Evolutionary conservation across 192 early-diverging fungal species (phyloP).

Genomic region (Diversispora epigaea): DNA sequence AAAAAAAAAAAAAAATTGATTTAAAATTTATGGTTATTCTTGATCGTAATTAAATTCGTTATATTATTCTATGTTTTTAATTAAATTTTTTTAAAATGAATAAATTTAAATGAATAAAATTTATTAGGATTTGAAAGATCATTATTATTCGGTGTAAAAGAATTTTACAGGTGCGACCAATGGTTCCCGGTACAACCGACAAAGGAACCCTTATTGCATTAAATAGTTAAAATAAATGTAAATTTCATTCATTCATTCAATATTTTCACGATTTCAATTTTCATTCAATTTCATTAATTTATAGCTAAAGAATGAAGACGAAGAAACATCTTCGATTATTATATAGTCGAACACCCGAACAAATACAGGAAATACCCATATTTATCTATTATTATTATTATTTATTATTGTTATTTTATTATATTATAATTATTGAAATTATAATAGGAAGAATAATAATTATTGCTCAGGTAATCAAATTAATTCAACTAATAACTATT

Average conservation of each 20-base stretch:
- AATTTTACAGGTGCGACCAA: slow-evolving; percentile 59
- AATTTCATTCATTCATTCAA: background rate
- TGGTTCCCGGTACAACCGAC: slow-evolving; percentile 34
- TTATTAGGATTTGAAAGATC: slow-evolving; percentile 78
- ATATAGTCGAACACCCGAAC: slow-evolving; percentile 71
- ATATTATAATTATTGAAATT: too few relatives aligned
- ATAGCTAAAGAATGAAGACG: slow-evolving; percentile 73
- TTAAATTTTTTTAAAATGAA: background rate
- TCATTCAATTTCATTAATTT: slow-evolving; percentile 22
- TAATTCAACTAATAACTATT: background rate
- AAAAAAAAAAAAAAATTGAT: slow-evolving; percentile 71
- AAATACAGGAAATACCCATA: slow-evolving; percentile 52
- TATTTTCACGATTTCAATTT: too few relatives aligned
- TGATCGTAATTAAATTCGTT: slow-evolving; percentile 85
- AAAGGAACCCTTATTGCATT: slow-evolving; percentile 38
- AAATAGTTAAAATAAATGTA: slow-evolving; percentile 32
- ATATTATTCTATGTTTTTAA: slow-evolving; percentile 32
- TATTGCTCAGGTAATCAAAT: slow-evolving; percentile 38
- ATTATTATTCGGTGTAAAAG: slow-evolving; percentile 69
- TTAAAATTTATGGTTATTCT: slow-evolving; percentile 80
- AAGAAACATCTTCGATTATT: slow-evolving; percentile 77
- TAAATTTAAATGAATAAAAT: background rate
- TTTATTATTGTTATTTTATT: too few relatives aligned
- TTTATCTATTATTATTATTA: too few relatives aligned
- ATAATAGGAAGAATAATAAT: slow-evolving; percentile 72